phyloP scores from a whole-genome alignment of 129 eudicot species.

The Tagetes erecta region DNA sequence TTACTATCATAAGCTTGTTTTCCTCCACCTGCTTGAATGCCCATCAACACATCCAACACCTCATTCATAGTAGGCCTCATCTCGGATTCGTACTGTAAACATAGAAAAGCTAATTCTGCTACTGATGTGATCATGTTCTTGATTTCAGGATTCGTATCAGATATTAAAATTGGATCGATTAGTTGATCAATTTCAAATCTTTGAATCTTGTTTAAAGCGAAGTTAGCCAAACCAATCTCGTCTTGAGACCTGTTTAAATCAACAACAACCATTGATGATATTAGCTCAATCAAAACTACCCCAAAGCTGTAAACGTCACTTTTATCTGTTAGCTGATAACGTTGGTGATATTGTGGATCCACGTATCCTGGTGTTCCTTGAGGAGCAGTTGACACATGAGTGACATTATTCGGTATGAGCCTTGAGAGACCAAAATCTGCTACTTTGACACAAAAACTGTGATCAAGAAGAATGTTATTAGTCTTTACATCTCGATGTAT shows the following conservation, averaged over 20 bases:
- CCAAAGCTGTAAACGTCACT: constrained; percentile 97
- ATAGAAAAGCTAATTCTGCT: constrained; percentile 75
- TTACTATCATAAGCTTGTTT: constrained; percentile 7
- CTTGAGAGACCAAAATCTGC: too few species aligned
- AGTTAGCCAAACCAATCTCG: constrained; percentile 73
- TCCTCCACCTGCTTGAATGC: constrained; percentile 35
- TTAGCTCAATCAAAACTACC: constrained; percentile 78
- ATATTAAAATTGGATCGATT: constrained; percentile 58
- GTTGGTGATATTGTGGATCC: constrained; percentile 77
- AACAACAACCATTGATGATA: constrained; percentile 83
- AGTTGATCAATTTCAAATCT: constrained; percentile 52
- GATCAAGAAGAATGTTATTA: too few species aligned
- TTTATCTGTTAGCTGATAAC: constrained; percentile 75
- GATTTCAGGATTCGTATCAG: constrained; percentile 39
- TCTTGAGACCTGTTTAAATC: constrained; percentile 64
- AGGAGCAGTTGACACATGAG: constrained; percentile 90
- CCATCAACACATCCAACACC: constrained; percentile 48
- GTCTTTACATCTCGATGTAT: too few species aligned
- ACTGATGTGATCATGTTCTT: constrained; percentile 64
- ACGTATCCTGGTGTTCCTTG: constrained; percentile 95
- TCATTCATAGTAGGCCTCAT: constrained; percentile 82
- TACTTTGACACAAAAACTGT: too few species aligned
- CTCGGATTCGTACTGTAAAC: constrained; percentile 82
- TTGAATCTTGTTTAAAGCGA: constrained; percentile 73
- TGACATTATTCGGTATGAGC: too few species aligned